phyloP scores from a whole-genome alignment of 805 yeast genomes.

The Grigorovia humatica region DNA sequence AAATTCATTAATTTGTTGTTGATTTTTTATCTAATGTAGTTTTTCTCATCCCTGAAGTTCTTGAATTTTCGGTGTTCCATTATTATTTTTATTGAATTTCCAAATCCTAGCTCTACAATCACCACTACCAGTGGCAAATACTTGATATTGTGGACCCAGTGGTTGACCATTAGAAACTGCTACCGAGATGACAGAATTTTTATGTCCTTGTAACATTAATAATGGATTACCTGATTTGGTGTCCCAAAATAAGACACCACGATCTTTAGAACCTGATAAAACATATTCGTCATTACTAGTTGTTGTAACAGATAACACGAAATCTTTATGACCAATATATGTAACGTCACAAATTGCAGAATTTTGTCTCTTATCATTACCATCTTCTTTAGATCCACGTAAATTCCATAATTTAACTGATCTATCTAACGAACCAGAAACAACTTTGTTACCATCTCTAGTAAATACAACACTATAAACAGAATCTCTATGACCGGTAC shows the following conservation, averaged over 20 bases:
- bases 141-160: slow-evolving; percentile 49
- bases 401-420: slow-evolving; percentile 94
- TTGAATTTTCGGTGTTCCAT: background rate
- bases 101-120: slow-evolving; percentile 96
- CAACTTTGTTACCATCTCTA: slow-evolving; percentile 82
- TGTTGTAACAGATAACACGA: slow-evolving; percentile 86
- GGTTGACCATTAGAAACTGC: slow-evolving; percentile 77
- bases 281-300: slow-evolving; percentile 90
- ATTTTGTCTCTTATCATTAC: slow-evolving; percentile 26
- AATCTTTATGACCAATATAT: slow-evolving; percentile 92
- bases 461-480: slow-evolving; percentile 93
- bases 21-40: background rate
- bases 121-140: slow-evolving; percentile 95
- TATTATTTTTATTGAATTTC: slow-evolving; percentile 47
- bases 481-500: slow-evolving; percentile 92
- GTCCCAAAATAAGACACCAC: slow-evolving; percentile 97
- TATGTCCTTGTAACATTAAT: slow-evolving; percentile 93
- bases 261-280: slow-evolving; percentile 89
- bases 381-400: slow-evolving; percentile 31
- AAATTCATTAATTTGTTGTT: background rate
- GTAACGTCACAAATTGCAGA: slow-evolving; percentile 74
- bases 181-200: slow-evolving; percentile 90
- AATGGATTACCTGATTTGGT: slow-evolving; percentile 83
- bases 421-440: slow-evolving; percentile 90
- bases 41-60: background rate